phyloP scores from a whole-genome alignment of 2,329 filamentous ascomycete genomes.

The Trichoderma atrobrunneum region DNA sequence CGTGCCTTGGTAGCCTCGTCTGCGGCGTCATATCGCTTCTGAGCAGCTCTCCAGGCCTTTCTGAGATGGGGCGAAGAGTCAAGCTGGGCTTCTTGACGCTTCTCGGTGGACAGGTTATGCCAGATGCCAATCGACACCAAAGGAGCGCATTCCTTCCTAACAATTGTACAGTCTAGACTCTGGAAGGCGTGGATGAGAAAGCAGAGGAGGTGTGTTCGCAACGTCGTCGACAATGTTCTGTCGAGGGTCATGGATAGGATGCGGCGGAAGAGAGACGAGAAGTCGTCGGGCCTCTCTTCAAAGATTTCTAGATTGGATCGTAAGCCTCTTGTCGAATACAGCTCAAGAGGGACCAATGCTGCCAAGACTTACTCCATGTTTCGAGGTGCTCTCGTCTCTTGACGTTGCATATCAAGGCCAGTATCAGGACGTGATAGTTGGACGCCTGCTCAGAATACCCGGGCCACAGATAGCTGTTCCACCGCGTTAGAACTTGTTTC shows the following conservation, averaged over 20 bases:
- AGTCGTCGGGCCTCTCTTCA: slow-evolving; percentile 71
- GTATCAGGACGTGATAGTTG: slow-evolving; percentile 85
- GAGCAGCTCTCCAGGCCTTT: slow-evolving; percentile 87
- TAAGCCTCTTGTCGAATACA: slow-evolving; percentile 21
- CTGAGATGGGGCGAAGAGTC: slow-evolving; percentile 70
- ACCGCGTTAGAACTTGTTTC: slow-evolving; percentile 25
- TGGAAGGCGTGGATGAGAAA: slow-evolving; percentile 93
- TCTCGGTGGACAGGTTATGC: slow-evolving; percentile 84
- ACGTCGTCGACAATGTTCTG: slow-evolving; percentile 58
- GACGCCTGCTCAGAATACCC: slow-evolving; percentile 85
- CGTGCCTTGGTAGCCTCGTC: slow-evolving; percentile 76
- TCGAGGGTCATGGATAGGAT: slow-evolving; percentile 84
- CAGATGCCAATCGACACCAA: slow-evolving; percentile 92
- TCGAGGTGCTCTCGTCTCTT: slow-evolving; percentile 85
- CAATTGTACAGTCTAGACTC: slow-evolving; percentile 81
- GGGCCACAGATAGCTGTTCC: slow-evolving; percentile 82
- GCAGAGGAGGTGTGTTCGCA: slow-evolving; percentile 79
- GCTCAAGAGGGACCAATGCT: neutral
- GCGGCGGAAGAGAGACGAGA: slow-evolving; percentile 85
- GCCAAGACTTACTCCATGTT: slow-evolving; percentile 67
- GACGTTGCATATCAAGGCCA: slow-evolving; percentile 81
- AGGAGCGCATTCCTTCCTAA: slow-evolving; percentile 94
- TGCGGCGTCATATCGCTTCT: slow-evolving; percentile 81
- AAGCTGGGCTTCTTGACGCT: slow-evolving; percentile 68
- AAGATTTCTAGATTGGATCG: slow-evolving; percentile 61